Base-by-base conservation (phyloP, 345 rosid genomes). In the Pelargonium nanum region DNA sequence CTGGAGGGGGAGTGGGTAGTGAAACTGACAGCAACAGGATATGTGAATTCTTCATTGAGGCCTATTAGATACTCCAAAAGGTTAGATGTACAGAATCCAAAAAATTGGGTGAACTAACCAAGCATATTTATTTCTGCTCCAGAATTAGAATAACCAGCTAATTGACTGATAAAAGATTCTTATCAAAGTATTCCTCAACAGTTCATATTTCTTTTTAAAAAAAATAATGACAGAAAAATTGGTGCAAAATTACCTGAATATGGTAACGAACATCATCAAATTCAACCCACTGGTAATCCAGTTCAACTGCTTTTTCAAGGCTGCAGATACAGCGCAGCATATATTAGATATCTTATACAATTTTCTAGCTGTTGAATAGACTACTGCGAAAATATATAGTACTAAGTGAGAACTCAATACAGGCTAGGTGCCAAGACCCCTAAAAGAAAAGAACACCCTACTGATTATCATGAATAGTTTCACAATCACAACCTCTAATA, bases 181-280 rank as follows among this genome's bases (percentile, higher is more conserved):
- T n/a, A n/a, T n/a, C 15, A 40, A 40, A 40, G 0, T 40, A 40
- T 6, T 0, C 48, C 13, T 2, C 15, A 9, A 40, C 2, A 40
- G 48, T 40, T 40, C n/a, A 64, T 55, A 44, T 45, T 45, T 44
- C 21, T 19, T 50, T 23, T 19, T n/a, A n/a, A n/a, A n/a, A n/a
- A n/a, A n/a, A n/a, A n/a, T n/a, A n/a, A n/a, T n/a, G n/a, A n/a
- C 60, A 44, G 4, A 16, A 22, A 26, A 34, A 20, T 51, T 20
- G 19, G 24, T 23, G 13, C 19, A 28, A 53, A 15, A 20, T 75
- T 64, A 94, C 99, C 99, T 86, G 97, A 64, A 90, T 68, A 74
- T 94, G 97, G 72, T 87, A 94, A 67, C 91, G 96, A 60, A 94
- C 75, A 69, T 94, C 99, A 69, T 81, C 90, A 57, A 94, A 94